Base-by-base conservation (phyloP, 345 rosid species). In the Theobroma cacao region DNA sequence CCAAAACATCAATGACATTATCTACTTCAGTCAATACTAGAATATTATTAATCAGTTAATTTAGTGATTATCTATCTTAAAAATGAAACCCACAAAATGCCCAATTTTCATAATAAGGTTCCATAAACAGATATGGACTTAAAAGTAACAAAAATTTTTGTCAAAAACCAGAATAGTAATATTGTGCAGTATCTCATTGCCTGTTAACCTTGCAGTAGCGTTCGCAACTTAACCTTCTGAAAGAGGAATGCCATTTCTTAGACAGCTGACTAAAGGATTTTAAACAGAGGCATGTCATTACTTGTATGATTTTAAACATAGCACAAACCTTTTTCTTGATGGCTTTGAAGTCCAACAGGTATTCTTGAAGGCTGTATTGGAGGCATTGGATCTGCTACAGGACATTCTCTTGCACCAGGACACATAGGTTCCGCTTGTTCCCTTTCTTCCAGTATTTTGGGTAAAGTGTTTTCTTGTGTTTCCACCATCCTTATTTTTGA, bases 401-500 rank as follows among this genome's bases (percentile, higher is more conserved):
- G 65, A 65, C 73, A 61, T 74, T 84, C 83, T 71, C 69, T 67
- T 69, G 65, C 52, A 56, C 40, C 53, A 76, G 50, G 80, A 69
- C 40, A 28, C 72, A 58, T 69, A 50, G 80, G 71, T 58, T 79
- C 78, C 56, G 73, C 63, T 3, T 66, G 40, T 40, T 84, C 82
- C 47, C 75, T 83, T 69, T 68, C 89, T 74, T 78, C 84, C 71
- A 74, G 36, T 10, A 48, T 80, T 65, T 62, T 62, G 9, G 88
- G 82, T 74, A 80, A 77, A 81, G 60, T 45, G 22, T 76, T 80
- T 56, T 80, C 82, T 68, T 70, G 85, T 45, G 85, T 58, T 72
- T 89, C 98, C 43, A 53, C 91, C 91, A 94, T 87, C 87, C 83
- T 90, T 77, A 90, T 87, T 85, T 87, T 92, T 55, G 98, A 92